These are phyloP conservation scores for Beta corolliflora DNA, from an alignment of 179 eudicot genomes.

Conservation along the genomic window DNA sequence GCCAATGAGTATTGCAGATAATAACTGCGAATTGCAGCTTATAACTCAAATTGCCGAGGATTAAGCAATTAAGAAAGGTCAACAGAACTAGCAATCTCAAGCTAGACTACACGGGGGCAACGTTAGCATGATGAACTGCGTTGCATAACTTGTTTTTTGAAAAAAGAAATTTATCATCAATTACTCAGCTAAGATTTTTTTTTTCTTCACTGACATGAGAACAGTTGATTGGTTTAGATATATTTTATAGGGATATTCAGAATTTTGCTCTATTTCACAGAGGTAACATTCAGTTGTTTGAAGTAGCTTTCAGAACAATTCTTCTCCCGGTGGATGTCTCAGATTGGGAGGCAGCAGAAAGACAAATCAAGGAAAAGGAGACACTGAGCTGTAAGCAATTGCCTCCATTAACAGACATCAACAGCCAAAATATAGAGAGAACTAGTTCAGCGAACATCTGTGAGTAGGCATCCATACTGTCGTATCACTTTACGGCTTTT, in stretches of 20 bases:
- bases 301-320: not conserved
- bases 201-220: not conserved
- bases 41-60: not conserved
- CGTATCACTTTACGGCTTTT: not conserved
- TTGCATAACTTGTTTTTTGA: not conserved
- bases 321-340: not conserved
- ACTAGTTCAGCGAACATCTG: no score
- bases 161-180: not conserved
- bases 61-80: not conserved
- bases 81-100: not conserved
- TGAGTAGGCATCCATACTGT: not conserved
- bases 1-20: not conserved
- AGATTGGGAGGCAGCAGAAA: not conserved
- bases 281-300: not conserved
- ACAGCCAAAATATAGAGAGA: no score
- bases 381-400: not conserved
- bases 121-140: not conserved
- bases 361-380: not conserved
- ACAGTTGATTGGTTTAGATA: not conserved
- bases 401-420: not conserved
- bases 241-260: not conserved
- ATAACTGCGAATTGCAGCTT: not conserved
- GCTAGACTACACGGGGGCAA: not conserved
- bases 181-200: not conserved
- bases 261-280: not conserved